Conservation (phyloP, 176 grass and related monocot species). For the Zoysia japonica region DNA sequence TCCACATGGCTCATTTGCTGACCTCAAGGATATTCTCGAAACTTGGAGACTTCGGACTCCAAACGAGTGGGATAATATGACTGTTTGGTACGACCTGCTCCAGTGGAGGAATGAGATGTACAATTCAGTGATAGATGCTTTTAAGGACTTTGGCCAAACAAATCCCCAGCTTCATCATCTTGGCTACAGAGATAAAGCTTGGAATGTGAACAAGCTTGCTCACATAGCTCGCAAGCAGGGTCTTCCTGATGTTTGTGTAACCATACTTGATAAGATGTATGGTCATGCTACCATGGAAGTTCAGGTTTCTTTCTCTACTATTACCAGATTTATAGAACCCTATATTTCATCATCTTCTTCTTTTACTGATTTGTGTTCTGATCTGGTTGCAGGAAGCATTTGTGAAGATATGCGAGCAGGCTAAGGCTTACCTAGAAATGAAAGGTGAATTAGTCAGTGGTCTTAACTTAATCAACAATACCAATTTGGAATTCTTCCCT, state of each 20-base stretch:
- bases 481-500: conserved; percentile 97
- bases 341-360: not conserved
- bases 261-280: conserved; percentile 98
- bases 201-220: conserved; percentile 99
- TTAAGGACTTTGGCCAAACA: conserved; percentile 87
- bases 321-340: conserved; percentile 5
- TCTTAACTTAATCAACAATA: conserved; percentile 91
- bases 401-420: conserved; percentile 99
- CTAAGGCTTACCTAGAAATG: conserved; percentile 97
- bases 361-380: conserved; percentile 26
- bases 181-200: conserved; percentile 94
- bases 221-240: conserved; percentile 95
- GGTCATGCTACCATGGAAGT: conserved; percentile 99
- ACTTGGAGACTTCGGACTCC: conserved; percentile 96
- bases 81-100: conserved; percentile 96
- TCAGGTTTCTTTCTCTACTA: conserved; percentile 62
- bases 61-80: conserved; percentile 95
- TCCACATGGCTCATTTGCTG: conserved; percentile 72
- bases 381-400: conserved; percentile 87
- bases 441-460: conserved; percentile 93
- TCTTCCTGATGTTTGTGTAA: conserved; percentile 95
- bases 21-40: conserved; percentile 98
- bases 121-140: conserved; percentile 97
- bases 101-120: conserved; percentile 99
- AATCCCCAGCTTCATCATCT: conserved; percentile 99